A percentile compares a stretch with the other conserved stretches of the same genome.
Conservation (phyloP, 371 early-diverging fungal species). For the Mortierella sp. region DNA sequence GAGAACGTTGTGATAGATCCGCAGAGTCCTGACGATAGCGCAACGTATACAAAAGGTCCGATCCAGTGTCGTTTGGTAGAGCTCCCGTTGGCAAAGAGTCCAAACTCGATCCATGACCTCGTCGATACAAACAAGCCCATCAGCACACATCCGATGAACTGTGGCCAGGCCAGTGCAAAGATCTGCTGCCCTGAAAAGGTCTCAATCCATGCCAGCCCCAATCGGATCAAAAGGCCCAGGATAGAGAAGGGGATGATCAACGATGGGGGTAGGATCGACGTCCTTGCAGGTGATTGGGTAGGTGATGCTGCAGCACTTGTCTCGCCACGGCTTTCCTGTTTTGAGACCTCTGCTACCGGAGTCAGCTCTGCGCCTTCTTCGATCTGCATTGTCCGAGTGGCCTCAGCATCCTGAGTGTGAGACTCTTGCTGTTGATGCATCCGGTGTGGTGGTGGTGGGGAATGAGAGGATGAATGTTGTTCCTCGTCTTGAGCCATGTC, state of each 20-base stretch:
- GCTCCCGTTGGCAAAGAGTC: constrained; percentile 9
- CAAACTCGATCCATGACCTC: constrained; percentile 36
- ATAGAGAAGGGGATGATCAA: constrained; percentile 71
- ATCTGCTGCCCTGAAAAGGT: constrained; percentile 70
- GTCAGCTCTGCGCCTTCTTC: constrained; percentile 8
- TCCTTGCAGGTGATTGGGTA: background rate
- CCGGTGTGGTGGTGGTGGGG: background rate
- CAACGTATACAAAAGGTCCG: constrained; percentile 67
- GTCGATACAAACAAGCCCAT: constrained; percentile 62
- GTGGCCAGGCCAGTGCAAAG: constrained; percentile 72
- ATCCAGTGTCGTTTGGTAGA: constrained; percentile 25
- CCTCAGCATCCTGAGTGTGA: background rate
- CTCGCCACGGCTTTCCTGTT: background rate
- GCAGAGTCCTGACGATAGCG: constrained; percentile 81
- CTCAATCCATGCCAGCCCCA: constrained; percentile 65
- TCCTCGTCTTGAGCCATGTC: too few species aligned
- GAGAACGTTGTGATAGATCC: constrained; percentile 91
- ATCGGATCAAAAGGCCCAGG: constrained; percentile 71
- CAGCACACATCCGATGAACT: constrained; percentile 78
- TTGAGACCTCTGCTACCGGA: background rate
- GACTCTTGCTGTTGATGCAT: background rate
- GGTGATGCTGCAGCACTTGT: background rate
- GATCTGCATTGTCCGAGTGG: constrained; percentile 2
- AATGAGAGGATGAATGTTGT: too few species aligned
- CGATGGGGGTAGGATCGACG: constrained; percentile 22